Evolutionary conservation across 169 alveolate genomes (phyloP).

Genomic region (Plasmodium reichenowi): DNA sequence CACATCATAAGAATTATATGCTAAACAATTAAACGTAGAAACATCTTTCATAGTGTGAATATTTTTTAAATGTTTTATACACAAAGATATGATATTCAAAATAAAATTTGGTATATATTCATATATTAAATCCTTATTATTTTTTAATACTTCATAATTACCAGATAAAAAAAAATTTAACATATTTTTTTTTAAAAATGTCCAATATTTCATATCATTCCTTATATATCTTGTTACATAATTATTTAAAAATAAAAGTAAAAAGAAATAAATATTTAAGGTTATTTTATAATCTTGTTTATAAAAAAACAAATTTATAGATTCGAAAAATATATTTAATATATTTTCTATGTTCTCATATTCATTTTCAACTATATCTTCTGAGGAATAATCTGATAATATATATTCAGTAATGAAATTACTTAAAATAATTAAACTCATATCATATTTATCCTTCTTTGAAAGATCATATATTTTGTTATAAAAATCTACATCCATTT

Average conservation of each 20-base stretch:
- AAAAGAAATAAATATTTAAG: conserved; percentile 57
- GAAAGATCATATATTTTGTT: conserved; percentile 41
- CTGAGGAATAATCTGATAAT: conserved; percentile 46
- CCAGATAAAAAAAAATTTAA: conserved; percentile 50
- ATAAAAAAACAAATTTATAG: conserved; percentile 53
- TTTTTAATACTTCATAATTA: conserved; percentile 61
- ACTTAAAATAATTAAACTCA: conserved; percentile 65
- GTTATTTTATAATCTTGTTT: conserved; percentile 55
- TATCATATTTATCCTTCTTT: conserved; percentile 69
- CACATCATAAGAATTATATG: conserved; percentile 28
- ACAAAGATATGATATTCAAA: conserved; percentile 48
- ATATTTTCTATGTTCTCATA: conserved; percentile 52
- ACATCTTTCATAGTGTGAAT: conserved; percentile 19
- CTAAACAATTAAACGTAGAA: not conserved
- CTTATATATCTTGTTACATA: conserved; percentile 63
- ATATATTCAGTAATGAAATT: conserved; percentile 61
- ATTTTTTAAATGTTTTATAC: conserved; percentile 65
- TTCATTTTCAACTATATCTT: conserved; percentile 62
- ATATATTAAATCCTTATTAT: conserved; percentile 45
- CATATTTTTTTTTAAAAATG: conserved; percentile 35
- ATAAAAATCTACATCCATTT: conserved; percentile 31
- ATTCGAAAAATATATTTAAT: conserved; percentile 70
- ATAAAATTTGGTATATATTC: conserved; percentile 56
- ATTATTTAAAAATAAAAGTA: conserved; percentile 63
- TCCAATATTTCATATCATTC: conserved; percentile 45